A percentile compares a stretch with the other conserved stretches of the same genome.
Evolutionary conservation across 2,329 filamentous ascomycete genomes (phyloP).

Genomic region (Calonectria hawksworthii): DNA sequence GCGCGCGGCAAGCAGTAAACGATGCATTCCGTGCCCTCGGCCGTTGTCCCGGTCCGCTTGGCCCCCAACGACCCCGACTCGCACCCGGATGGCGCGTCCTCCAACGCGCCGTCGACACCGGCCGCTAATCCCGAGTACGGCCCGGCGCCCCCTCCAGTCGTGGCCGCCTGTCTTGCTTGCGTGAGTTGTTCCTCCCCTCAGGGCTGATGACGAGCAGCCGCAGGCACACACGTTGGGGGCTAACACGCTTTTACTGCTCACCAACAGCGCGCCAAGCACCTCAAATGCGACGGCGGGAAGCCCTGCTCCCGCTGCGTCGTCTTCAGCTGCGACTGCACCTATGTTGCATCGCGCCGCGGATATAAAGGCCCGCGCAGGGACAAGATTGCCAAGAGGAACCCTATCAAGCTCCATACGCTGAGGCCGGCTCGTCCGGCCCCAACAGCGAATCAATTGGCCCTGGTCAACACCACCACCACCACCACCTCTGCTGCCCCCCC

Average conservation of each 20-base stretch:
- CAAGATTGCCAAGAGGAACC: constrained; percentile 47
- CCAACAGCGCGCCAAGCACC: constrained; percentile 71
- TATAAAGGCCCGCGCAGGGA: constrained; percentile 71
- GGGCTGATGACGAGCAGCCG: neutral
- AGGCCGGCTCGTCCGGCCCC: constrained; percentile 42
- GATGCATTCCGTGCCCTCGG: neutral
- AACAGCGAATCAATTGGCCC: constrained; percentile 53
- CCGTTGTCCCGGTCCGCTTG: neutral
- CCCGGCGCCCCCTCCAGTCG: constrained; percentile 49
- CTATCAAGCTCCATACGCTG: constrained; percentile 63
- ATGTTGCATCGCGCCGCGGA: constrained; percentile 80
- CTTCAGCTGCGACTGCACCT: constrained; percentile 73
- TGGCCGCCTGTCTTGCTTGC: constrained; percentile 67
- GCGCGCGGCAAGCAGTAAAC: neutral
- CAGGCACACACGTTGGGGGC: neutral
- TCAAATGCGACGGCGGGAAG: constrained; percentile 80
- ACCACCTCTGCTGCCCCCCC: constrained; percentile 30
- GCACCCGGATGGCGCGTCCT: neutral
- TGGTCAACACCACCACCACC: constrained; percentile 57
- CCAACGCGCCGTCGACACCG: neutral
- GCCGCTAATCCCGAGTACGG: neutral
- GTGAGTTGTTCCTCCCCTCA: constrained; percentile 53
- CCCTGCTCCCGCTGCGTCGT: constrained; percentile 77
- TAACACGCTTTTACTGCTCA: constrained; percentile 12
- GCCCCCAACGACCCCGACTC: neutral